Conservation (phyloP, 768 basidiomycete species). For the Lactarius tabidus region DNA sequence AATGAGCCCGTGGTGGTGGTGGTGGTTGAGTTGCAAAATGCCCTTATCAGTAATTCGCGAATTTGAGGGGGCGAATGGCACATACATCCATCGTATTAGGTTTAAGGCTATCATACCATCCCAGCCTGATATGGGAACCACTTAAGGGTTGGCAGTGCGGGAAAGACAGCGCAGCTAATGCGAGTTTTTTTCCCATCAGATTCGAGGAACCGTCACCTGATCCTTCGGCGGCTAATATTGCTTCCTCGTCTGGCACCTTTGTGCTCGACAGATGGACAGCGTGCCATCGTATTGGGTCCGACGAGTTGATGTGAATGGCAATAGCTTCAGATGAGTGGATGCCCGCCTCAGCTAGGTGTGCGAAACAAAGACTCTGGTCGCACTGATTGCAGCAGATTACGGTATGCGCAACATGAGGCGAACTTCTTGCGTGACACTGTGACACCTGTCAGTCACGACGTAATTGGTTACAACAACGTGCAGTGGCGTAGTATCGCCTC, state of each 20-base stretch:
- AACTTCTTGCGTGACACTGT: slow-evolving; percentile 8
- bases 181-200: slow-evolving; percentile 35
- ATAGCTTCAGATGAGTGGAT: slow-evolving; percentile 40
- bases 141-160: slow-evolving; percentile 46
- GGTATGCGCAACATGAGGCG: slow-evolving; percentile 11
- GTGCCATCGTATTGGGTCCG: slow-evolving; percentile 34
- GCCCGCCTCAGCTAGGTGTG: slow-evolving; percentile 35
- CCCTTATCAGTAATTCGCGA: background rate
- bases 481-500: background rate
- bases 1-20: slow-evolving; percentile 6
- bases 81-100: slow-evolving; percentile 6
- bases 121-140: slow-evolving; percentile 37
- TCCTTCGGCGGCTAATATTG: slow-evolving; percentile 34
- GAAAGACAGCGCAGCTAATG: slow-evolving; percentile 47
- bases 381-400: slow-evolving; percentile 35
- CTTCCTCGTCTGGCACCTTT: slow-evolving; percentile 12
- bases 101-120: slow-evolving; percentile 55
- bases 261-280: slow-evolving; percentile 29
- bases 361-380: slow-evolving; percentile 36
- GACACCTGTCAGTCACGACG: background rate
- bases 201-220: slow-evolving; percentile 36
- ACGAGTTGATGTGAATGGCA: slow-evolving; percentile 22
- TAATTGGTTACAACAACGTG: background rate
- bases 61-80: background rate
- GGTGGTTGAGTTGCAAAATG: background rate